These are phyloP conservation scores for Globisporangium spinosum DNA, from an alignment of 352 stramenopile species.

Conservation along the genomic window DNA sequence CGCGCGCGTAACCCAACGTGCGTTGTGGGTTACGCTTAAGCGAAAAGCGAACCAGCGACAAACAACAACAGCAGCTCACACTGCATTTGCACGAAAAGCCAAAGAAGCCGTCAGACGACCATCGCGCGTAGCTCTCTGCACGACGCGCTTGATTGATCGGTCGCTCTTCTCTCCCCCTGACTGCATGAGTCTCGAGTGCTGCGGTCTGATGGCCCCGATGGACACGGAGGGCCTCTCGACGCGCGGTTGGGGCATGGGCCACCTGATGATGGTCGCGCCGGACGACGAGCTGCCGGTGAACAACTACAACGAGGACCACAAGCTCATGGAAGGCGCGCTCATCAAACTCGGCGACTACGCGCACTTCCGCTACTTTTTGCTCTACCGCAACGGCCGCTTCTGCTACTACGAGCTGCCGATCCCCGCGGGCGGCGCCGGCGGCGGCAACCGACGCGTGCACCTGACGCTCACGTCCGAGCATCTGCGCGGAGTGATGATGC, in stretches of 20 bases:
- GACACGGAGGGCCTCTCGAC: slow-evolving; percentile 13
- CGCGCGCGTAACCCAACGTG: too few species aligned
- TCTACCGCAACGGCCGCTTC: slow-evolving; percentile 78
- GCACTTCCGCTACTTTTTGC: slow-evolving; percentile 84
- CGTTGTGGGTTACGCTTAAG: too few species aligned
- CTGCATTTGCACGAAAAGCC: not conserved
- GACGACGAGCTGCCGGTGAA: slow-evolving; percentile 52
- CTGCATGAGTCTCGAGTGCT: slow-evolving; percentile 15
- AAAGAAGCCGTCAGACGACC: not conserved
- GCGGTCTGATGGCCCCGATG: slow-evolving; percentile 8
- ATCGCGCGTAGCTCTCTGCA: not conserved
- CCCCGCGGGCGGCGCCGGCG: slow-evolving; percentile 22
- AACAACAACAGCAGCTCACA: too few species aligned
- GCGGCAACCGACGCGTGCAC: slow-evolving; percentile 42
- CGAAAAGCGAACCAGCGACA: too few species aligned
- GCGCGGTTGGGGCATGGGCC: slow-evolving; percentile 16
- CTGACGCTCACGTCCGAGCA: slow-evolving; percentile 75
- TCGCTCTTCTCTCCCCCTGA: not conserved
- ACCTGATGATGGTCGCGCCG: slow-evolving; percentile 14
- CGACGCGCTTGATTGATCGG: not conserved
- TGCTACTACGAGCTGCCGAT: slow-evolving; percentile 87
- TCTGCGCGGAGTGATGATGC: slow-evolving; percentile 80
- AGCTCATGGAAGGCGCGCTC: slow-evolving; percentile 82
- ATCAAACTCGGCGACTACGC: slow-evolving; percentile 87
- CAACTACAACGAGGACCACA: slow-evolving; percentile 83